Conservation (phyloP, 2,329 filamentous ascomycete genomes). For the Fusarium protoensiforme region DNA sequence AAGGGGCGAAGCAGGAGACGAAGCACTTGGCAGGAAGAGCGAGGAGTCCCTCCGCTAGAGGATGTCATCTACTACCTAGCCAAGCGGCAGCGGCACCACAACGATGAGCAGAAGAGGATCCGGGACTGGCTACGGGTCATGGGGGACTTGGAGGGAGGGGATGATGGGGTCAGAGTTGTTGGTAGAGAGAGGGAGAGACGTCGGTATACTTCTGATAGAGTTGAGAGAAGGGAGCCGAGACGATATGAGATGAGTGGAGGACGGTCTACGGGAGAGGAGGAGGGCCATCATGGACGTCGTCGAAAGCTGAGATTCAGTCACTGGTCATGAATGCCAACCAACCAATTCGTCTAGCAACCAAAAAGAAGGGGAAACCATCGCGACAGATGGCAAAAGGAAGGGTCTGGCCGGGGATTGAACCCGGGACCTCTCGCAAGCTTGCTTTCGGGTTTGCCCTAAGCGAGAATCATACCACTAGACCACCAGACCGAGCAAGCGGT, state of each 20-base stretch:
- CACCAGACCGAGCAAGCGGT: slow-evolving; percentile 55
- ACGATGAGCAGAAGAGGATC: slow-evolving; percentile 23
- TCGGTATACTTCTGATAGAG: background rate
- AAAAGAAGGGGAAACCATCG: background rate
- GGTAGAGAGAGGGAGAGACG: background rate
- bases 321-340: background rate
- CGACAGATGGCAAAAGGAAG: slow-evolving; percentile 39
- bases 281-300: background rate
- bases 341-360: background rate
- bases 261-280: background rate
- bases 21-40: background rate
- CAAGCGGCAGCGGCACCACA: slow-evolving; percentile 16
- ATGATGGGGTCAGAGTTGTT: background rate
- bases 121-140: slow-evolving; percentile 29
- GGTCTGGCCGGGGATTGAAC: slow-evolving; percentile 60
- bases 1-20: background rate
- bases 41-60: slow-evolving; percentile 3
- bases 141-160: slow-evolving; percentile 4
- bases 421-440: slow-evolving; percentile 57
- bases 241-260: background rate
- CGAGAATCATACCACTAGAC: slow-evolving; percentile 79
- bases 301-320: background rate
- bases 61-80: slow-evolving; percentile 13
- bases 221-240: background rate
- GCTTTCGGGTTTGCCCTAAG: slow-evolving; percentile 66